phyloP scores from a whole-genome alignment of 768 basidiomycete species.

The Lenzites betulinus region DNA sequence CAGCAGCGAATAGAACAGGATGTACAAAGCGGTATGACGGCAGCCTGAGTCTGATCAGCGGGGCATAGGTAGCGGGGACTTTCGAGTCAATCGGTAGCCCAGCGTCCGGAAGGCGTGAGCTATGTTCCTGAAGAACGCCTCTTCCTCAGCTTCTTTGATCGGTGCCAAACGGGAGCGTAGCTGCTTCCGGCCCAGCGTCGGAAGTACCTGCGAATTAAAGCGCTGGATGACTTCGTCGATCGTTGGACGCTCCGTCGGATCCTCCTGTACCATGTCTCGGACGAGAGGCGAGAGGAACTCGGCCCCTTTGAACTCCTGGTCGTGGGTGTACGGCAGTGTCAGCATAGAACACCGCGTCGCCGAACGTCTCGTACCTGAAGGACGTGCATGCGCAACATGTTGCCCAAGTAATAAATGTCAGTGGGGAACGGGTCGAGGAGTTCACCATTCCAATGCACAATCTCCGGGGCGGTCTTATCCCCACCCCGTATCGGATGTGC shows the following conservation, averaged over 20 bases:
- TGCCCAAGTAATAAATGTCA: slow-evolving; percentile 28
- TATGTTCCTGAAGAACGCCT: not conserved
- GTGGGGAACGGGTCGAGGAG: slow-evolving; percentile 21
- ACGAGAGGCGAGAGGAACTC: slow-evolving; percentile 36
- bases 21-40: no score
- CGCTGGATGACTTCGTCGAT: slow-evolving; percentile 34
- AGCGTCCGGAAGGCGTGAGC: slow-evolving; percentile 9
- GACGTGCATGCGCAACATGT: slow-evolving; percentile 18
- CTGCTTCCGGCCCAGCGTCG: slow-evolving; percentile 24
- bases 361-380: slow-evolving; percentile 6
- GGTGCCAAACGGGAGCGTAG: slow-evolving; percentile 33
- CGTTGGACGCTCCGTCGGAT: slow-evolving; percentile 35
- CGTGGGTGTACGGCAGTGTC: slow-evolving; percentile 1
- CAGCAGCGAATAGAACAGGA: no score
- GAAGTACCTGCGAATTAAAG: slow-evolving; percentile 29
- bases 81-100: not conserved
- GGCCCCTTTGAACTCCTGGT: slow-evolving; percentile 27
- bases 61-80: slow-evolving; percentile 8
- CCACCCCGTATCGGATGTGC: slow-evolving; percentile 14
- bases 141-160: slow-evolving; percentile 1
- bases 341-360: not conserved
- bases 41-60: no score
- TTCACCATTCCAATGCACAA: slow-evolving; percentile 6
- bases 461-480: slow-evolving; percentile 27
- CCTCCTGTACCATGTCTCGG: slow-evolving; percentile 35